phyloP scores from a whole-genome alignment of 129 eudicot species.

The Flaveria brownii region DNA sequence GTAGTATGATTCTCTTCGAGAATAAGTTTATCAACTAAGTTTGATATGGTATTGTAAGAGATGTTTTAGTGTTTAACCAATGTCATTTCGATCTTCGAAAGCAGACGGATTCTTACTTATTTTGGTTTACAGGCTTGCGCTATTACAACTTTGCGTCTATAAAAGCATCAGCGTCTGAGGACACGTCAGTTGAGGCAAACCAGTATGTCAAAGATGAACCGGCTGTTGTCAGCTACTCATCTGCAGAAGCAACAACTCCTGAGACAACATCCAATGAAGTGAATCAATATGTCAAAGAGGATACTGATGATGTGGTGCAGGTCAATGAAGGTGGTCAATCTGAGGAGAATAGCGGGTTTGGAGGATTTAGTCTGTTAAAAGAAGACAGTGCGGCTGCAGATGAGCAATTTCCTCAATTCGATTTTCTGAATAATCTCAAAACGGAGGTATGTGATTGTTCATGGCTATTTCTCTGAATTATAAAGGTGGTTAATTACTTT shows the following conservation, averaged over 20 bases:
- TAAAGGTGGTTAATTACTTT: neutral
- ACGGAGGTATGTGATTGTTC: conserved; percentile 41
- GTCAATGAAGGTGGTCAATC: conserved; percentile 33
- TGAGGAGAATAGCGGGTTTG: conserved; percentile 32
- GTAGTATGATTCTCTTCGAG: neutral
- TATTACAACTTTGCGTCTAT: conserved; percentile 19
- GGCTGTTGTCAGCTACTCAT: conserved; percentile 32
- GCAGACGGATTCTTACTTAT: neutral
- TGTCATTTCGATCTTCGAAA: neutral
- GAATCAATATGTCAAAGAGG: conserved; percentile 38
- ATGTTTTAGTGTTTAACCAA: neutral
- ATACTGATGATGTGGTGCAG: conserved; percentile 35
- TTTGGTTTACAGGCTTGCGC: conserved; percentile 33
- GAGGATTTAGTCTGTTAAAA: conserved; percentile 32
- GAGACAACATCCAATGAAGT: conserved; percentile 42
- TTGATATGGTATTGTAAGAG: neutral
- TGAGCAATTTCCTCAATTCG: conserved; percentile 36
- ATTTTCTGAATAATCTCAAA: conserved; percentile 47
- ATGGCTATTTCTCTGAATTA: neutral
- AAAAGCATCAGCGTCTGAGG: conserved; percentile 37
- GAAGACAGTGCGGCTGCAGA: conserved; percentile 28
- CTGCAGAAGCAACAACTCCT: conserved; percentile 30
- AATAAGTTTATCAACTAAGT: neutral
- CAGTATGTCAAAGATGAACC: conserved; percentile 41
- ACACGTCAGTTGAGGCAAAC: conserved; percentile 38